Evolutionary conservation across 176 grass and related monocot species (phyloP).

Genomic region (Raddia distichophylla): DNA sequence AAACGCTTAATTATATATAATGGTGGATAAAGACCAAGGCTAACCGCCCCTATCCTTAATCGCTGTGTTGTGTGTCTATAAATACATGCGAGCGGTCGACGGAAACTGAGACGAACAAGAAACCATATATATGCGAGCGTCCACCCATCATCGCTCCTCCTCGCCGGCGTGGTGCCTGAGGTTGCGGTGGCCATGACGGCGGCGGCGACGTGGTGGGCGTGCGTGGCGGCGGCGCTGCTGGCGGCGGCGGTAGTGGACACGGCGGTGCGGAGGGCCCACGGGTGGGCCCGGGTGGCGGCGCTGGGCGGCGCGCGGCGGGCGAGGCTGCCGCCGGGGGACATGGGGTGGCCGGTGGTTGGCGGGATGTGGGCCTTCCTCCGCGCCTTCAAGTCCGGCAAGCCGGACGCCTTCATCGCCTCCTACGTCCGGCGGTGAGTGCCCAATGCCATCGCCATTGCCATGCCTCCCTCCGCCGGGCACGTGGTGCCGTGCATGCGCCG

Average conservation of each 20-base stretch:
- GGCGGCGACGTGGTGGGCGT: too few relatives aligned
- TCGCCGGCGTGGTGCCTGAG: too few relatives aligned
- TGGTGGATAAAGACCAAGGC: too few relatives aligned
- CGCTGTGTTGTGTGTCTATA: too few relatives aligned
- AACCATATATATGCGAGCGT: too few relatives aligned
- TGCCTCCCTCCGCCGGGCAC: background rate
- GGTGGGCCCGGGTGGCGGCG: constrained; percentile 44
- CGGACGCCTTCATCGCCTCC: constrained; percentile 81
- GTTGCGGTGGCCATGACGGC: too few relatives aligned
- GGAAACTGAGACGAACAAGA: too few relatives aligned
- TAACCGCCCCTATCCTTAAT: too few relatives aligned
- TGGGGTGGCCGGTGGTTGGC: constrained; percentile 89
- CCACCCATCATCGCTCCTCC: too few relatives aligned
- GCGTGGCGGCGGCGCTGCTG: background rate
- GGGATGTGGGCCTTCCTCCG: constrained; percentile 87
- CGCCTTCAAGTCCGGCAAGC: constrained; percentile 75
- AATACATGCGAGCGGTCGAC: too few relatives aligned
- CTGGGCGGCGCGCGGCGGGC: constrained; percentile 41
- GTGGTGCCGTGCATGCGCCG: background rate
- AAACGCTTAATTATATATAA: too few relatives aligned
- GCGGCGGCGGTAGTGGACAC: background rate
- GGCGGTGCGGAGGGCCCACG: constrained; percentile 45
- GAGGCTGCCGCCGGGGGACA: constrained; percentile 74
- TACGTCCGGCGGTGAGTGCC: constrained; percentile 55
- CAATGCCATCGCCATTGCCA: background rate